Conservation (phyloP, 352 stramenopile species). For the Phytopythium oedochilum region DNA sequence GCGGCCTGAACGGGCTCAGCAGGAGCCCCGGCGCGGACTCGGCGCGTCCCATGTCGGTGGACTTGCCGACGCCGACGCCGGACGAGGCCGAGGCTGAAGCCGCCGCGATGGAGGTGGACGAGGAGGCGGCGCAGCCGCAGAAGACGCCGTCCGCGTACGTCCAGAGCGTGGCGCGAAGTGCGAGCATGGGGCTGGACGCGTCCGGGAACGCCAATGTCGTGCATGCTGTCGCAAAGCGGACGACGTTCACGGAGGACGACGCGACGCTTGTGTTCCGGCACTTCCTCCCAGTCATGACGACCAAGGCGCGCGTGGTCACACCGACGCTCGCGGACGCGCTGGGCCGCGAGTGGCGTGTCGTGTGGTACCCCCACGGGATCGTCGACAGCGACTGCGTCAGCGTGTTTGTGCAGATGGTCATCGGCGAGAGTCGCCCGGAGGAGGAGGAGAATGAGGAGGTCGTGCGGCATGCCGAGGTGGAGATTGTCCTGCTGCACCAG, state of each 20-base stretch:
- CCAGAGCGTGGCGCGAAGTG: not conserved
- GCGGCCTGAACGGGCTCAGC: not conserved
- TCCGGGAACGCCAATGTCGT: constrained; percentile 15
- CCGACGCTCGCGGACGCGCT: constrained; percentile 24
- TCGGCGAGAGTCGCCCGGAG: not conserved
- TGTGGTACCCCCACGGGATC: constrained; percentile 56
- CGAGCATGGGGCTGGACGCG: constrained; percentile 12
- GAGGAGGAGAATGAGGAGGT: not conserved
- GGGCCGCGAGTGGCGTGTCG: constrained; percentile 47
- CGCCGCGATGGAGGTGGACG: constrained; percentile 7
- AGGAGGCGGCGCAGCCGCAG: constrained; percentile 6
- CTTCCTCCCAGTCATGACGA: constrained; percentile 38
- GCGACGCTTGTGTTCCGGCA: constrained; percentile 25
- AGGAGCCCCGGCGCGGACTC: not conserved
- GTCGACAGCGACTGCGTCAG: constrained; percentile 41
- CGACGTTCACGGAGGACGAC: not conserved
- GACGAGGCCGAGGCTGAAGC: constrained; percentile 4
- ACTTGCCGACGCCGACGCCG: not conserved
- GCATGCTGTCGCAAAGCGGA: constrained; percentile 4
- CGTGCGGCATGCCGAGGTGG: constrained; percentile 22
- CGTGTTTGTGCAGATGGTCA: constrained; percentile 57
- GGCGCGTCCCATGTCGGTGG: constrained; percentile 6
- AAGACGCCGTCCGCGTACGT: constrained; percentile 4
- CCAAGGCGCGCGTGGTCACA: constrained; percentile 26
- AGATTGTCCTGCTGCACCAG: constrained; percentile 43